Conservation (phyloP, 169 alveolate species). For the Babesia caballi region DNA sequence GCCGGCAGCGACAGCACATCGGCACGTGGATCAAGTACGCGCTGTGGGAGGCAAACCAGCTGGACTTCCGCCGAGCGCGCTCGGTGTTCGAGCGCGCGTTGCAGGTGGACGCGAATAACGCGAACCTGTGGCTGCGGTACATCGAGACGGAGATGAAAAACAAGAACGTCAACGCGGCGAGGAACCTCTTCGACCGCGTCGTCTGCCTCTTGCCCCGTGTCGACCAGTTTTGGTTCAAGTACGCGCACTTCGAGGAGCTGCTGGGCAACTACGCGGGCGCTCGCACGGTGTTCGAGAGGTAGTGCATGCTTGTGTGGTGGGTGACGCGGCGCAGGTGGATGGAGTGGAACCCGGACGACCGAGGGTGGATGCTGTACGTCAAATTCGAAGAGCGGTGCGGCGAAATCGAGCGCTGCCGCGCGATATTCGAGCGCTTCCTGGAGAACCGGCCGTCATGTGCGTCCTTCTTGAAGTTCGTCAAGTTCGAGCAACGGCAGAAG, state of each 20-base stretch:
- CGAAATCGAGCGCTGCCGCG: slow-evolving; percentile 91
- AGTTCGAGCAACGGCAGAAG: slow-evolving; percentile 91
- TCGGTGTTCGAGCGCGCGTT: slow-evolving; percentile 97
- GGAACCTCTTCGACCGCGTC: slow-evolving; percentile 97
- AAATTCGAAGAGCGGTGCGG: slow-evolving; percentile 97
- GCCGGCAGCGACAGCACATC: slow-evolving; percentile 92
- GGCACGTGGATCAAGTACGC: slow-evolving; percentile 97
- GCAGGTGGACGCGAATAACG: slow-evolving; percentile 91
- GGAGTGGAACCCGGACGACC: slow-evolving; percentile 95
- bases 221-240: slow-evolving; percentile 97
- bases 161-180: slow-evolving; percentile 93
- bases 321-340: slow-evolving; percentile 86
- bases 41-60: slow-evolving; percentile 95
- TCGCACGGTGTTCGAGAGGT: slow-evolving; percentile 87
- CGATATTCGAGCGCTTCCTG: slow-evolving; percentile 85
- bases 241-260: slow-evolving; percentile 97
- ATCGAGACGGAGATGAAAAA: slow-evolving; percentile 96
- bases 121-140: slow-evolving; percentile 94
- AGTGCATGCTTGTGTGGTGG: neutral
- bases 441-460: slow-evolving; percentile 87
- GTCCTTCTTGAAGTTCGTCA: slow-evolving; percentile 91
- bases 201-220: slow-evolving; percentile 93
- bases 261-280: slow-evolving; percentile 94
- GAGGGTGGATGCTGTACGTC: slow-evolving; percentile 93
- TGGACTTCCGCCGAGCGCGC: slow-evolving; percentile 92